phyloP scores from a whole-genome alignment of 1,139 yeast genomes.

The Candida labiduridarum region DNA sequence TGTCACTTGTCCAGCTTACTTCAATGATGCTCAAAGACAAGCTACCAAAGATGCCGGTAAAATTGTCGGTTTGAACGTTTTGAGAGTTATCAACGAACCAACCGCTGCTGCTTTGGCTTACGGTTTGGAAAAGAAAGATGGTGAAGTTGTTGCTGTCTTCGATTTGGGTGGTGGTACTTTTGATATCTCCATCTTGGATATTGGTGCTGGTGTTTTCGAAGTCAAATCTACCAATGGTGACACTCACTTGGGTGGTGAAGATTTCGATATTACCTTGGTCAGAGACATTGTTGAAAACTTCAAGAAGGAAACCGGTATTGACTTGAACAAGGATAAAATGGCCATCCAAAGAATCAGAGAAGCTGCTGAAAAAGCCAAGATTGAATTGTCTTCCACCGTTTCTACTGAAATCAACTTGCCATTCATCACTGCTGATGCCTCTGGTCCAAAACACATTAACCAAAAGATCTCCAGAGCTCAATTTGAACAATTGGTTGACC shows the following conservation, averaged over 20 bases:
- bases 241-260: constrained; percentile 92
- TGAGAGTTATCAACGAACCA: constrained; percentile 98
- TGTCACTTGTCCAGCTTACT: constrained; percentile 97
- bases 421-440: constrained; percentile 92
- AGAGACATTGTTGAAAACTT: constrained; percentile 89
- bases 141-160: constrained; percentile 78
- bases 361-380: constrained; percentile 99
- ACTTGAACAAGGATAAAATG: constrained; percentile 91
- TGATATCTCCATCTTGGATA: constrained; percentile 82
- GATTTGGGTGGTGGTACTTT: constrained; percentile 92
- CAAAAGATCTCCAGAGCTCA: constrained; percentile 90
- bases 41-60: constrained; percentile 99
- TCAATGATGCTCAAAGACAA: constrained; percentile 98
- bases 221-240: constrained; percentile 90
- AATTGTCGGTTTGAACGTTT: constrained; percentile 92
- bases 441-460: constrained; percentile 98
- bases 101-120: constrained; percentile 99
- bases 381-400: constrained; percentile 92
- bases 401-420: constrained; percentile 96
- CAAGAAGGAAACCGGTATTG: constrained; percentile 91
- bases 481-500: constrained; percentile 88
- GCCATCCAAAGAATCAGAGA: constrained; percentile 99
- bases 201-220: constrained; percentile 86
- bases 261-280: constrained; percentile 83
- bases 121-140: constrained; percentile 85